Conservation (phyloP, 352 stramenopile genomes). For the Phytophthora capsici region DNA sequence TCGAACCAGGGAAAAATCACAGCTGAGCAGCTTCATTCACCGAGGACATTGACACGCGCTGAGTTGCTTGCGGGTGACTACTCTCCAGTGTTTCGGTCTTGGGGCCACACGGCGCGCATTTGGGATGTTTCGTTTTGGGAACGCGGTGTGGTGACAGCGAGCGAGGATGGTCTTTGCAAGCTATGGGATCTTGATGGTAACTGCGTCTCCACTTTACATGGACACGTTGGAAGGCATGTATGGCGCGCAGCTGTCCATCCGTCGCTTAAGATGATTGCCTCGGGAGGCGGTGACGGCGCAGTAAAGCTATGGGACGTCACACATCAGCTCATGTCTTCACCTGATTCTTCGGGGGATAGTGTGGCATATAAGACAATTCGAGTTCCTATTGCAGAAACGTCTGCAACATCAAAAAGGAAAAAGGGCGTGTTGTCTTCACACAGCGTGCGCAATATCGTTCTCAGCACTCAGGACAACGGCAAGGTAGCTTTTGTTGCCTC, state of each 20-base stretch:
- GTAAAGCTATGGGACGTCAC: constrained; percentile 83
- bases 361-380: constrained; percentile 31
- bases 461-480: constrained; percentile 35
- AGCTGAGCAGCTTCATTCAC: constrained; percentile 13
- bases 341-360: constrained; percentile 5
- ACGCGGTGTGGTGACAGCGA: constrained; percentile 56
- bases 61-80: constrained; percentile 42
- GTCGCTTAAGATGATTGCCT: constrained; percentile 54
- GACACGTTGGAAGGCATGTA: constrained; percentile 78
- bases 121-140: constrained; percentile 86
- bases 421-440: constrained; percentile 38
- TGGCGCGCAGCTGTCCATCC: constrained; percentile 79
- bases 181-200: constrained; percentile 67
- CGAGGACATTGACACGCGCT: constrained; percentile 3
- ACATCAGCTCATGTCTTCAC: constrained; percentile 61
- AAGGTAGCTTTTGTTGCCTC: constrained; percentile 62
- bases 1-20: constrained; percentile 41
- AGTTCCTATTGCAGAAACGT: constrained; percentile 21
- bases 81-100: constrained; percentile 68
- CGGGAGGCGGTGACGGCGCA: constrained; percentile 77
- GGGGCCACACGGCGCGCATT: constrained; percentile 83
- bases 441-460: constrained; percentile 60
- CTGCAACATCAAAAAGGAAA: constrained; percentile 31
- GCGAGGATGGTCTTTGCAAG: constrained; percentile 82
- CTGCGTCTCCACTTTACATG: constrained; percentile 77